Base-by-base conservation (phyloP, 345 rosid genomes). In the Brassica rapa region DNA sequence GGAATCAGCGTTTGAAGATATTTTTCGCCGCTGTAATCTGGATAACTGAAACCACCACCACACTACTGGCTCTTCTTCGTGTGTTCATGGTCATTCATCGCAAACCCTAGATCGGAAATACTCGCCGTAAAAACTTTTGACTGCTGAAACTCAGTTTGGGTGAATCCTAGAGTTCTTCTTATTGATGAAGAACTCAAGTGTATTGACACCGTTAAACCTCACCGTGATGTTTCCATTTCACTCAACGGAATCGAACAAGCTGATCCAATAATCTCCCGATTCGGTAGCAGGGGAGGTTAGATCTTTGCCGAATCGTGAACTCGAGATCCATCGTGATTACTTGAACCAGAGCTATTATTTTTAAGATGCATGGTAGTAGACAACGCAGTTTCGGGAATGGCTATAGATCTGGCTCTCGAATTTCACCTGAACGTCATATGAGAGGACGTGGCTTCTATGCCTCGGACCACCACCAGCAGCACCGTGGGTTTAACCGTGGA, bases 361-460 rank as follows among this genome's bases (percentile, higher is more conserved):
- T 43, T 43, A 89, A 83, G 67, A 95, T 93, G 99, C 96, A 95
- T 81, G 85, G 89, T 32, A 27, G 30, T 27, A 88, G 96, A 79
- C 98, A 91, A 82, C 86, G 98, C 30, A 93, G 86, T 81, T 88
- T 93, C 56, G 98, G 98, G 81, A 89, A 89, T 86, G 98, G 96
- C 60, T 91, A 89, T 73, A 85, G 97, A 84, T 89, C 98, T 65
- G 78, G 84, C 61, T 85, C 90, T 19, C 75, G 91, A 75, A 68
- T 86, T 15, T 86, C 90, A 21, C 93, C 89, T 3, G 94, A 91
- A 7, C 85, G 78, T 80, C 87, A 94, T 39, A 84, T 82, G 64
- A 87, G 94, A 83, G 94, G 94, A 74, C 98, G 81, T 74, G 93
- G 93, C 2, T 89, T 90, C 73, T 90, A 90, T 78, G 89, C 85